A percentile compares a stretch with the other conserved stretches of the same genome.
phyloP scores from a whole-genome alignment of 768 basidiomycete genomes.

The Pleurotus djamor region DNA sequence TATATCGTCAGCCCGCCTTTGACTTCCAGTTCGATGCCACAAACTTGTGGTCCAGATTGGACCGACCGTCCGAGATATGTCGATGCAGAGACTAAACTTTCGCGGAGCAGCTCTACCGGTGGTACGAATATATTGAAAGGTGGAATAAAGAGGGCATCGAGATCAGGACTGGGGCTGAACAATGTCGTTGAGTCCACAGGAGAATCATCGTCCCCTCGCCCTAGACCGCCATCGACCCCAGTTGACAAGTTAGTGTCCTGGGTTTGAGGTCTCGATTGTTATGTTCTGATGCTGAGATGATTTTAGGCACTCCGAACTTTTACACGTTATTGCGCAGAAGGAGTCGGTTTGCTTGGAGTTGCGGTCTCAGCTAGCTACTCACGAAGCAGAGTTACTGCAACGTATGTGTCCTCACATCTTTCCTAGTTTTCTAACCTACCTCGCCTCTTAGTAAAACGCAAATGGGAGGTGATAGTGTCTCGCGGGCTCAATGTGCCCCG shows the following conservation, averaged over 20 bases:
- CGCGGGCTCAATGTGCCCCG: slow-evolving; percentile 46
- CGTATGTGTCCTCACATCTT: slow-evolving; percentile 32
- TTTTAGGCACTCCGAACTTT: slow-evolving; percentile 72
- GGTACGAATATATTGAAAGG: background rate
- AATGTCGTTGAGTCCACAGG: background rate
- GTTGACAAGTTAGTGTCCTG: background rate
- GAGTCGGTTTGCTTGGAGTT: slow-evolving; percentile 83
- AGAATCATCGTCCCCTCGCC: background rate
- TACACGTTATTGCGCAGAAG: slow-evolving; percentile 86
- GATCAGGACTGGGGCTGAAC: background rate
- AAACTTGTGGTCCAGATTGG: slow-evolving; percentile 3
- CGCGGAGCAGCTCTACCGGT: background rate
- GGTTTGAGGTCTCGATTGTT: no score
- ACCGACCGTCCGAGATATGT: background rate
- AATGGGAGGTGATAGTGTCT: slow-evolving; percentile 81
- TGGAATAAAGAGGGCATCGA: background rate
- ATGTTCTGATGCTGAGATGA: background rate
- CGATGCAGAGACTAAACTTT: background rate
- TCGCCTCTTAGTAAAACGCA: slow-evolving; percentile 59
- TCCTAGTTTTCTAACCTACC: background rate
- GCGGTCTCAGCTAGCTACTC: slow-evolving; percentile 65
- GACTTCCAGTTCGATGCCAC: background rate
- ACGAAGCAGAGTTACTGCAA: slow-evolving; percentile 72
- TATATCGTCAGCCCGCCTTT: slow-evolving; percentile 3
- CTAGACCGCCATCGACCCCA: background rate